Evolutionary conservation across 345 rosid genomes (phyloP).

Genomic region (Abelmoschus esculentus): DNA sequence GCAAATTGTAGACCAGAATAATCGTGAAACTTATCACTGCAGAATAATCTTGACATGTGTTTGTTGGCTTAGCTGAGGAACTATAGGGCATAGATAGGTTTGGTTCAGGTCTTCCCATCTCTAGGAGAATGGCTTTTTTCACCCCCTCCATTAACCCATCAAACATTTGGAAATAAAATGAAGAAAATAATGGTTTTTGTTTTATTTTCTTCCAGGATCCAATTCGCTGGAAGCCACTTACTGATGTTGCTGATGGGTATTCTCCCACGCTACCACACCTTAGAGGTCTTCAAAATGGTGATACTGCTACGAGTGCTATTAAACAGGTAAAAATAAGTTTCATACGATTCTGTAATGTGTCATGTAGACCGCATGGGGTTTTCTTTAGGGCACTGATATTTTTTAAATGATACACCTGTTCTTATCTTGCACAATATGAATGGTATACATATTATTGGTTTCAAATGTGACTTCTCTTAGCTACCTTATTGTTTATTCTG

Average conservation of each 20-base stretch:
- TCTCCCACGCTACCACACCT: conserved; percentile 96
- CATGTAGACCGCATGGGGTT: background rate
- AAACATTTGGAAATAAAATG: background rate
- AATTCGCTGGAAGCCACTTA: conserved; percentile 90
- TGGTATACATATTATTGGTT: background rate
- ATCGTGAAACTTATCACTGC: background rate
- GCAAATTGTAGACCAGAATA: background rate
- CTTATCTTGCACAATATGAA: conserved; percentile 2
- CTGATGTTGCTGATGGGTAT: conserved; percentile 94
- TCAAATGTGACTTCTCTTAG: background rate
- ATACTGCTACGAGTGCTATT: conserved; percentile 98
- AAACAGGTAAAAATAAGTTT: conserved; percentile 56
- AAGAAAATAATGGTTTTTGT: conserved; percentile 7
- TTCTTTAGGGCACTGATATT: background rate
- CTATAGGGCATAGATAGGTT: background rate
- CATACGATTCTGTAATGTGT: background rate
- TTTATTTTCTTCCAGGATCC: conserved; percentile 57
- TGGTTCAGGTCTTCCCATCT: background rate
- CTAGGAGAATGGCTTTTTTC: background rate
- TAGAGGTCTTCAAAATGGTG: conserved; percentile 98
- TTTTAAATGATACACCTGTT: background rate
- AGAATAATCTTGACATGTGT: background rate
- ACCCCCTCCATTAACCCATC: background rate
- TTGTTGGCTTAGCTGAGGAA: background rate
- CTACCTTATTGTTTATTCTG: background rate